Evolutionary conservation across 2,329 filamentous ascomycete species (phyloP).

Genomic region (Claviceps sp.): DNA sequence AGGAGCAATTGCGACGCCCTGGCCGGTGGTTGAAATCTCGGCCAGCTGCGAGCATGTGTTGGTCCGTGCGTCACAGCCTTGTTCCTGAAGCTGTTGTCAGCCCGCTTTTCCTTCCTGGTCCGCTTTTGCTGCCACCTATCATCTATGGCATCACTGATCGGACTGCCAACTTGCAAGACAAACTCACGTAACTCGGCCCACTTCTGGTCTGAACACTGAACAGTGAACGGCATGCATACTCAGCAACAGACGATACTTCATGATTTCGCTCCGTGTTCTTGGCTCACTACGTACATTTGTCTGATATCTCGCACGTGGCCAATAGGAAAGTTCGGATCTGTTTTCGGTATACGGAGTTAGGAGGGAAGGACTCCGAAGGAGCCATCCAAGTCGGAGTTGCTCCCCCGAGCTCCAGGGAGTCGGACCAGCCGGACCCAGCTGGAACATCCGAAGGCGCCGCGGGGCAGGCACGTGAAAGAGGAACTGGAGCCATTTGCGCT

Average conservation of each 20-base stretch:
- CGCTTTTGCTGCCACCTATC: no score
- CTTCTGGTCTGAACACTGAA: no score
- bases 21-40: slow-evolving; percentile 8
- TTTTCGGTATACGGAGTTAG: background rate
- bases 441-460: background rate
- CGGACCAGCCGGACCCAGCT: no score
- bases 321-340: background rate
- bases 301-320: background rate
- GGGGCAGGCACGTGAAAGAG: slow-evolving; percentile 4
- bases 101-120: no score
- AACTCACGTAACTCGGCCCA: no score
- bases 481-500: background rate
- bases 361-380: background rate
- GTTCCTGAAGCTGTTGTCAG: background rate
- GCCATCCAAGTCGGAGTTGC: background rate
- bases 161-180: no score
- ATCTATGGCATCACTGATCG: no score
- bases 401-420: background rate
- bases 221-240: no score
- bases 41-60: slow-evolving; percentile 3
- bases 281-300: background rate
- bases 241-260: no score
- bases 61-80: slow-evolving; percentile 8
- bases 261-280: background rate
- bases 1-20: slow-evolving; percentile 1